A percentile compares a stretch with the other conserved stretches of the same genome.
phyloP scores from a whole-genome alignment of 331 rosid genomes.

The Quercus phellos region DNA sequence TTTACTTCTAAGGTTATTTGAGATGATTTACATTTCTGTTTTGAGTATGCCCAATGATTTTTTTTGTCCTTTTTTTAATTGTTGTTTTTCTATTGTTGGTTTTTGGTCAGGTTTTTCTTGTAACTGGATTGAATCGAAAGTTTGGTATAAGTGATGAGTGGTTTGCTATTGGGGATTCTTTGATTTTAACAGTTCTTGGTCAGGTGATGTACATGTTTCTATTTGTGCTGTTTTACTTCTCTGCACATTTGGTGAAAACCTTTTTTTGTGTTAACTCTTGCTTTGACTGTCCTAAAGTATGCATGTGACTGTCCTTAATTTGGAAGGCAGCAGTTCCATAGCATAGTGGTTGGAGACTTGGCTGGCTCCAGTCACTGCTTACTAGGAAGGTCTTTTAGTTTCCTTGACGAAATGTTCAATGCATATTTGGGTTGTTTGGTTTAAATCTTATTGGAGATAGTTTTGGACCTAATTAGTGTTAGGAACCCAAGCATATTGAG shows the following conservation, averaged over 20 bases:
- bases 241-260: neutral
- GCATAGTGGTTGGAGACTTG: neutral
- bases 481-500: too few species aligned
- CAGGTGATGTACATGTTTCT: conserved; percentile 54
- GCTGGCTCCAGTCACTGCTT: neutral
- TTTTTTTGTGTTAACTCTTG: neutral
- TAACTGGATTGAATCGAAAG: conserved; percentile 77
- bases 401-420: neutral
- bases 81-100: conserved; percentile 4
- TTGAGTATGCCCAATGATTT: conserved; percentile 4
- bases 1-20: neutral
- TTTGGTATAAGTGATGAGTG: conserved; percentile 92
- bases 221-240: conserved; percentile 4
- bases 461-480: neutral
- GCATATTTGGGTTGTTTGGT: conserved; percentile 1
- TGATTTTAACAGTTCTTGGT: conserved; percentile 87
- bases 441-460: neutral
- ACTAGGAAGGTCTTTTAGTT: neutral
- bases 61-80: neutral
- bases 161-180: conserved; percentile 91
- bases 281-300: conserved; percentile 7
- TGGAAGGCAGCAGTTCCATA: neutral
- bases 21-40: neutral
- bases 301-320: conserved; percentile 5
- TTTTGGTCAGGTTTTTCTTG: conserved; percentile 66